These are phyloP conservation scores for Phanerochaete carnosa DNA, from an alignment of 768 basidiomycete species.

Conservation along the genomic window DNA sequence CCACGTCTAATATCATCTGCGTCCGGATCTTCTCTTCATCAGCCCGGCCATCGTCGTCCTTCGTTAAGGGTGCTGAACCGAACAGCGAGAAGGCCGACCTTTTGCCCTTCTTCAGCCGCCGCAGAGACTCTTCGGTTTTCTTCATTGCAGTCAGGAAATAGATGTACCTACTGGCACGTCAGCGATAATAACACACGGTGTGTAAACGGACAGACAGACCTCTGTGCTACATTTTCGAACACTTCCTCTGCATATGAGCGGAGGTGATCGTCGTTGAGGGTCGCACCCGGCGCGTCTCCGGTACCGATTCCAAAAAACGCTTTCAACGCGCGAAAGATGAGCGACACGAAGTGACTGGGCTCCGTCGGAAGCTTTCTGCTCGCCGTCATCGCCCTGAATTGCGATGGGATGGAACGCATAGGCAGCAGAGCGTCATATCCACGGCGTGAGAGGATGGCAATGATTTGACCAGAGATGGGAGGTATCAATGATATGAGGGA, in stretches of 20 bases:
- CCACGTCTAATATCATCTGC: conserved; percentile 87
- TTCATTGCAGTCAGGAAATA: conserved; percentile 78
- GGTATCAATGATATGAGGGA: conserved; percentile 49
- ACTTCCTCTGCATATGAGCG: conserved; percentile 53
- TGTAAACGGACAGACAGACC: conserved; percentile 33
- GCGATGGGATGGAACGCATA: conserved; percentile 85
- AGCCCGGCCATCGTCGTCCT: conserved; percentile 60
- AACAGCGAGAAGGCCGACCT: conserved; percentile 81
- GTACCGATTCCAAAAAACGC: conserved; percentile 65
- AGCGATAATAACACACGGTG: neutral
- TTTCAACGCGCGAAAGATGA: conserved; percentile 78
- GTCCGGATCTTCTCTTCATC: conserved; percentile 87
- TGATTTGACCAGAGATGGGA: conserved; percentile 59
- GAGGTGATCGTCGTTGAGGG: conserved; percentile 53
- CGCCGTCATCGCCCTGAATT: conserved; percentile 78
- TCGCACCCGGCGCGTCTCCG: conserved; percentile 55
- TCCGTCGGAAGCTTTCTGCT: conserved; percentile 68
- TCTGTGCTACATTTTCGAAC: conserved; percentile 69
- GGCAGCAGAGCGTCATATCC: conserved; percentile 82
- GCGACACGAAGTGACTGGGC: conserved; percentile 82
- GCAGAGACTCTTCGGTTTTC: conserved; percentile 89
- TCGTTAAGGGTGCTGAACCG: conserved; percentile 42
- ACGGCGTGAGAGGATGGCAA: conserved; percentile 70
- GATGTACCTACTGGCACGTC: conserved; percentile 57
- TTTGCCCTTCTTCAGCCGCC: conserved; percentile 84